Evolutionary conservation across 805 yeast species (phyloP), one percentile per base, ranked within the genome.

Genomic region (Nakazawaea ambrosiae): DNA sequence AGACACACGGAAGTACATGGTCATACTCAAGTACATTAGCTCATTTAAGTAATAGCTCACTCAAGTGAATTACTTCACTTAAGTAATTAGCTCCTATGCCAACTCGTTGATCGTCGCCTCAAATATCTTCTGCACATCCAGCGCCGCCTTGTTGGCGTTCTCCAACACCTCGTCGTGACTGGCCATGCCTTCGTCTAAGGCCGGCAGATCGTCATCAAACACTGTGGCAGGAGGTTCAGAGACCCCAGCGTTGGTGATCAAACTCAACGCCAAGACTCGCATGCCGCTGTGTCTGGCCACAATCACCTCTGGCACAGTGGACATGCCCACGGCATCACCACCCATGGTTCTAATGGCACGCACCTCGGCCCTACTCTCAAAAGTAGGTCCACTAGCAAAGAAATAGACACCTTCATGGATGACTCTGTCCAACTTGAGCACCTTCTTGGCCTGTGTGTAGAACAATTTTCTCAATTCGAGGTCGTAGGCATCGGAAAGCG

Each of bases 291-390:
- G 97, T 55, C 95, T 78, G 2, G 96, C 97, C 15, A 87, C 81
- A 43, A 87, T 76, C 2, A 87, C 95, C 59, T 90, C 98, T 0
- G 98, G 97, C 24, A 90, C 97, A 0, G 97, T 92, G 40, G 95
- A 83, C 98, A 90, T 90, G 4, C 97, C 97, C 2, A 89, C 97
- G 0, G 92, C 84, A 58, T 90, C 97, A 36, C 86, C 96, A 8
- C 97, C 97, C 20, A 82, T 46, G 5, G 62, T 48, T 42, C 77
- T 58, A 33, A 90, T 64, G 68, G 80, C 67, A 40, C 95, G 68
- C n/a, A 81, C 82, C 62, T 90, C 98, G 0, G 97, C 96, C 49
- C 96, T 70, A 3, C 85, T 74, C 63, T 90, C 98, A 58, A 81
- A 90, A 1, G 96, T 85, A 4, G 98, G 97, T 0, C 98, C 98